A percentile compares a stretch with the other conserved stretches of the same genome.
Evolutionary conservation across 2,329 filamentous ascomycete genomes (phyloP).

Genomic region (Simplicillium aogashimaense): DNA sequence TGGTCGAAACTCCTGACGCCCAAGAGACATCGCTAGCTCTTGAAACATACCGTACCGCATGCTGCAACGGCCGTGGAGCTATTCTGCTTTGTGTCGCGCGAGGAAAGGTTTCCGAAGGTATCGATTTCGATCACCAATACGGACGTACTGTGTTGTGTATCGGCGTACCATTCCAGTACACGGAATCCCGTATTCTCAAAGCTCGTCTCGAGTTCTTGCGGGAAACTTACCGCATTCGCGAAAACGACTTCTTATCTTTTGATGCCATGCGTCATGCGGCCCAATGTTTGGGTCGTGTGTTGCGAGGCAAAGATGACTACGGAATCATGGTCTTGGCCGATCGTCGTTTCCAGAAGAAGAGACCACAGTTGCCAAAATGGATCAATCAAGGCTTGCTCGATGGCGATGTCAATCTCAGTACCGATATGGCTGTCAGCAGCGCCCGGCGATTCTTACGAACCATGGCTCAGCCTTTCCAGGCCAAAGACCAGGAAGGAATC

Average conservation of each 20-base stretch:
- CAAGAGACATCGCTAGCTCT: slow-evolving; percentile 94
- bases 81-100: slow-evolving; percentile 90
- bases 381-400: slow-evolving; percentile 83
- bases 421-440: slow-evolving; percentile 85
- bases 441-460: slow-evolving; percentile 82
- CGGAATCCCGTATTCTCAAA: slow-evolving; percentile 92
- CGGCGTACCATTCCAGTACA: slow-evolving; percentile 97
- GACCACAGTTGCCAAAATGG: slow-evolving; percentile 88
- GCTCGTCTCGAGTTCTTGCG: slow-evolving; percentile 91
- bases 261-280: slow-evolving; percentile 99
- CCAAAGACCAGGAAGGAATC: slow-evolving; percentile 80
- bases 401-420: slow-evolving; percentile 80
- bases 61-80: slow-evolving; percentile 91
- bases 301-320: slow-evolving; percentile 96
- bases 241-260: slow-evolving; percentile 97
- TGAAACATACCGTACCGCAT: slow-evolving; percentile 94
- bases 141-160: slow-evolving; percentile 93
- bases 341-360: slow-evolving; percentile 85
- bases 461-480: slow-evolving; percentile 85
- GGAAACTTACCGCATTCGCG: slow-evolving; percentile 91
- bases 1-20: slow-evolving; percentile 94
- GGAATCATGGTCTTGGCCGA: slow-evolving; percentile 99
- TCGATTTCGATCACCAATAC: slow-evolving; percentile 99
- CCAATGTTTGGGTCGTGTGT: slow-evolving; percentile 87
- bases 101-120: slow-evolving; percentile 94